Conservation (phyloP, 257 asterid genomes). For the Przewalskia tangutica region DNA sequence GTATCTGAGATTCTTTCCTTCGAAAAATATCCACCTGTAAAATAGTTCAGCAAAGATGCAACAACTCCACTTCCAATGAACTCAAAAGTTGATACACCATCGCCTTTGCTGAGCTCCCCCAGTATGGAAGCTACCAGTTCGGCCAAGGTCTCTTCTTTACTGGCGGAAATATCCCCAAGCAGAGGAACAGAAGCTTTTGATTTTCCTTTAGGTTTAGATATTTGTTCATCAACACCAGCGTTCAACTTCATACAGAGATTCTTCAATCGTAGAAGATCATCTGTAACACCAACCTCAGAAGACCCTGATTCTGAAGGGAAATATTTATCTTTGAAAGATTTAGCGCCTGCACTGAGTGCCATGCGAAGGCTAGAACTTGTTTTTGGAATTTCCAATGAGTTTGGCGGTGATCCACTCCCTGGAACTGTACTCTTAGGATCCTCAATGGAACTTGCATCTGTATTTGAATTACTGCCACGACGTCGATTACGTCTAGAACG, state of each 20-base stretch:
- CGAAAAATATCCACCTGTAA: slow-evolving; percentile 75
- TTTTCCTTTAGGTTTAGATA: slow-evolving; percentile 69
- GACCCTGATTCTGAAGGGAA: slow-evolving; percentile 70
- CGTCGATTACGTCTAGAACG: slow-evolving; percentile 81
- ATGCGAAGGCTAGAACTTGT: slow-evolving; percentile 52
- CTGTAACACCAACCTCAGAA: slow-evolving; percentile 58
- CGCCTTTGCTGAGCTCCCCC: slow-evolving; percentile 77
- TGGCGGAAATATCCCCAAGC: slow-evolving; percentile 38
- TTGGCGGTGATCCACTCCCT: slow-evolving; percentile 40
- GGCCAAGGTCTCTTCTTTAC: slow-evolving; percentile 60
- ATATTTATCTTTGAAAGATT: slow-evolving; percentile 76
- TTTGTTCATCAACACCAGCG: slow-evolving; percentile 48
- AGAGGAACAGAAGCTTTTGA: slow-evolving; percentile 53
- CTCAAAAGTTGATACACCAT: slow-evolving; percentile 97
- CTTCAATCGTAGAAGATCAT: slow-evolving; percentile 78
- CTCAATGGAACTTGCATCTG: slow-evolving; percentile 48
- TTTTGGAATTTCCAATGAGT: slow-evolving; percentile 43
- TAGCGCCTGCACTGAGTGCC: slow-evolving; percentile 70
- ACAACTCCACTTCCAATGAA: slow-evolving; percentile 95
- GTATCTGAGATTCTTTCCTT: slow-evolving; percentile 67
- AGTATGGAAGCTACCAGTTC: slow-evolving; percentile 68
- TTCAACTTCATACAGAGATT: slow-evolving; percentile 70
- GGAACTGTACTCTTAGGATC: slow-evolving; percentile 41
- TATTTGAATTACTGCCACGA: slow-evolving; percentile 45
- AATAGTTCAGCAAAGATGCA: slow-evolving; percentile 68